These are phyloP conservation scores for Oryza glumipatula DNA, from an alignment of 176 grass and related monocot genomes.

Conservation along the genomic window DNA sequence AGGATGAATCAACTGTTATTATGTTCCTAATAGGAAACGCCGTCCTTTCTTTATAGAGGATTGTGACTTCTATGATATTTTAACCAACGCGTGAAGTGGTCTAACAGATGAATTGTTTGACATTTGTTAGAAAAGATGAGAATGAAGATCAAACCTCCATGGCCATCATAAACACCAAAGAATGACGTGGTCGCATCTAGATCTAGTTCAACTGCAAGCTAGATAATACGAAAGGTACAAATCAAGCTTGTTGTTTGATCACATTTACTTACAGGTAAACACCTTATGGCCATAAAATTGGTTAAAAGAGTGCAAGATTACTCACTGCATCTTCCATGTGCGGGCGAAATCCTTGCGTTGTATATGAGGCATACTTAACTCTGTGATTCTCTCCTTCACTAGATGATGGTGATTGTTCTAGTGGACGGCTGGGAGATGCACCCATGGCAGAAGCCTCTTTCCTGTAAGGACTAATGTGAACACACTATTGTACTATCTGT, in stretches of 20 bases:
- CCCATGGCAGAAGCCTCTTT: constrained; percentile 36
- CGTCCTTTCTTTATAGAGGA: no score
- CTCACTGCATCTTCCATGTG: constrained; percentile 42
- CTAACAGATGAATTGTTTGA: neutral
- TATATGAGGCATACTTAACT: constrained; percentile 37
- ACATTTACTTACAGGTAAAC: neutral
- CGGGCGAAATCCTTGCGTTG: neutral
- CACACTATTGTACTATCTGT: neutral
- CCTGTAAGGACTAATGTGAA: constrained; percentile 31
- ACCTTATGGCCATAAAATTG: neutral
- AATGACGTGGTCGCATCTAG: constrained; percentile 33
- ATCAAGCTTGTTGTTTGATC: constrained; percentile 24
- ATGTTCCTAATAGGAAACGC: neutral
- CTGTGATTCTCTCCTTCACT: constrained; percentile 36
- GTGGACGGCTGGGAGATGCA: neutral
- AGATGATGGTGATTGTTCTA: no score
- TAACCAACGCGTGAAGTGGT: neutral
- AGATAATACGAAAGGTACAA: neutral
- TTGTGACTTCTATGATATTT: neutral
- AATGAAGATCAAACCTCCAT: constrained; percentile 34
- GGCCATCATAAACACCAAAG: constrained; percentile 48
- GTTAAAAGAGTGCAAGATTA: neutral
- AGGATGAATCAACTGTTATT: neutral
- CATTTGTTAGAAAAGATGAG: neutral
- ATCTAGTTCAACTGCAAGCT: constrained; percentile 35